Base-by-base conservation (phyloP, 148 eudicot species). In the Polygonum maritimum region DNA sequence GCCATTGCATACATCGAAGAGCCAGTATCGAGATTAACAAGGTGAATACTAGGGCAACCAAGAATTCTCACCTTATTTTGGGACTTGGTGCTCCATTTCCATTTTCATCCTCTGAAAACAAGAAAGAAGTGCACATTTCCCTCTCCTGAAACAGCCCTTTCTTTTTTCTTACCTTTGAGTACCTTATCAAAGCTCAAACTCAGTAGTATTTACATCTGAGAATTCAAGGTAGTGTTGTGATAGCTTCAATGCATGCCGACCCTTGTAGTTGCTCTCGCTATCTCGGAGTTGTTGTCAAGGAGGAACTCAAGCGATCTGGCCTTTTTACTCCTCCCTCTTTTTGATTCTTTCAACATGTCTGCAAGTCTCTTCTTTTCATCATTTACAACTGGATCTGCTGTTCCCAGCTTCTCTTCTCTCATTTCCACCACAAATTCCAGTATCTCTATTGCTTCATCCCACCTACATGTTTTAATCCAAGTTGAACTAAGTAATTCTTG, bases 351-450 rank as follows among this genome's bases (percentile, higher is more conserved):
- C 49, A 94, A 76, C 69, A 94, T 78, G 80, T 86, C 93, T 2
- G 90, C 89, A 79, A 94, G 80, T 83, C 98, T 89, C 81, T 87
- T 87, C 86, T 94, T 94, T 79, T 94, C 98, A 54, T 94, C 98
- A 26, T 87, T 93, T 76, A 92, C 97, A 57, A 92, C 93, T 21
- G 93, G 93, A 82, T 92, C 89, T 36, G 98, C 97, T 71, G 98
- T 94, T 80, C 97, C 98, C 26, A 92, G 88, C 93, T 94, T 92
- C 78, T 94, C 96, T 89, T 94, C 98, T 76, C 98, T 89, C 95
- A 90, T 89, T 44, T 87, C 97, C 73, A 94, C 97, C 26, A 94
- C 88, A 77, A 71, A 79, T 78, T 94, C 98, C 82, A 94, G 79
- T 26, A 94, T 74, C 75, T 84, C 88, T 77, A 94, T 94, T 72